These are phyloP conservation scores for Melaleuca alternifolia DNA, from an alignment of 345 rosid species.

Conservation along the genomic window DNA sequence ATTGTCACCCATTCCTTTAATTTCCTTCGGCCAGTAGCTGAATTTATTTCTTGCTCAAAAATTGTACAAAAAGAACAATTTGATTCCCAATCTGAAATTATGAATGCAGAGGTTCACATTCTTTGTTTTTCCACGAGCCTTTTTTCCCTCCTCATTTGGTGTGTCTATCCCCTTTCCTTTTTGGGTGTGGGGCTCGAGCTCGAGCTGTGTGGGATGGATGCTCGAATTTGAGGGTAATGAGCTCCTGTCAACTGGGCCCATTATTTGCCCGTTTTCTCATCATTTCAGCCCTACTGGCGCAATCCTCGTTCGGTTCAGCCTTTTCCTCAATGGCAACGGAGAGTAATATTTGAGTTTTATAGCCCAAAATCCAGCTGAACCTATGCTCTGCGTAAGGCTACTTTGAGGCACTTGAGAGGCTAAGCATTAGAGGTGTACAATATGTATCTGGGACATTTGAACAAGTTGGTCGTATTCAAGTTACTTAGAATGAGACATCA, in stretches of 20 bases:
- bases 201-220: not conserved
- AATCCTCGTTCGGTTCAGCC: not conserved
- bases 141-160: not conserved
- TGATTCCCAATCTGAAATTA: not conserved
- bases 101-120: not conserved
- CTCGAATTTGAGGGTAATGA: not conserved
- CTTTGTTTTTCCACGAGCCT: not conserved
- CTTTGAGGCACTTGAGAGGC: not conserved
- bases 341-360: not conserved
- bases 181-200: not conserved
- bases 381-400: not conserved
- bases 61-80: not conserved
- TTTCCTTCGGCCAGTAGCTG: constrained; percentile 9
- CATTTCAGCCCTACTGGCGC: not conserved
- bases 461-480: too few species aligned
- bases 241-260: not conserved
- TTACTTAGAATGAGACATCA: too few species aligned
- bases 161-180: not conserved
- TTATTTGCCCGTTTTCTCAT: not conserved
- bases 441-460: too few species aligned
- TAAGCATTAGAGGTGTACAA: not conserved
- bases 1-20: constrained; percentile 19
- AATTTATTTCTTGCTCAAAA: constrained; percentile 7
- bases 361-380: not conserved
- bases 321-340: not conserved